Conservation (phyloP, 768 basidiomycete genomes). For the Tremella yokohamensis region DNA sequence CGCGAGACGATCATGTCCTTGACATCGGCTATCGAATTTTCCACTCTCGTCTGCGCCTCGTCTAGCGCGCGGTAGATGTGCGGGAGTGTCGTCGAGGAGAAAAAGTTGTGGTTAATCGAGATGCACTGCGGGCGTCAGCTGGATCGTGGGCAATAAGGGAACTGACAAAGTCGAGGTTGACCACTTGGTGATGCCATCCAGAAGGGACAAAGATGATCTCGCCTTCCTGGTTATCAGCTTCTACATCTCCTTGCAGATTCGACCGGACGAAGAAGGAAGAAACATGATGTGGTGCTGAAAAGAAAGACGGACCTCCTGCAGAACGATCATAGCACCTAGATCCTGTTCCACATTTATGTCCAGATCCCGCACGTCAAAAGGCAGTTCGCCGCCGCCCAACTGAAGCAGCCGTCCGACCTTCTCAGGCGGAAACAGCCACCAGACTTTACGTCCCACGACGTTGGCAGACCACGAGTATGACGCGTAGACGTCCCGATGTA, state of each 20-base stretch:
- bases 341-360: constrained; percentile 8
- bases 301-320: constrained; percentile 42
- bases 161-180: constrained; percentile 46
- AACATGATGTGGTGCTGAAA: too few species aligned
- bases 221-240: constrained; percentile 29
- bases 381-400: constrained; percentile 20
- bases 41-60: constrained; percentile 45
- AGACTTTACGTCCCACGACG: constrained; percentile 47
- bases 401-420: constrained; percentile 1
- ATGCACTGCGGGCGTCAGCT: constrained; percentile 42
- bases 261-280: too few species aligned
- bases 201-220: constrained; percentile 51
- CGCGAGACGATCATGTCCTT: constrained; percentile 34
- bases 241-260: neutral
- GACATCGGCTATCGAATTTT: constrained; percentile 43
- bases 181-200: constrained; percentile 51
- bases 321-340: constrained; percentile 26
- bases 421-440: constrained; percentile 49
- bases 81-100: constrained; percentile 38
- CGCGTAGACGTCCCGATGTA: constrained; percentile 51
- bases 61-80: constrained; percentile 49
- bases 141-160: neutral
- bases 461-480: constrained; percentile 51
- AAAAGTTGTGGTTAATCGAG: constrained; percentile 52
- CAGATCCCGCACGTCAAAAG: constrained; percentile 44